A percentile compares a stretch with the other conserved stretches of the same genome.
Evolutionary conservation across 768 basidiomycete genomes (phyloP).

Genomic region (Rhizopogon rudus): DNA sequence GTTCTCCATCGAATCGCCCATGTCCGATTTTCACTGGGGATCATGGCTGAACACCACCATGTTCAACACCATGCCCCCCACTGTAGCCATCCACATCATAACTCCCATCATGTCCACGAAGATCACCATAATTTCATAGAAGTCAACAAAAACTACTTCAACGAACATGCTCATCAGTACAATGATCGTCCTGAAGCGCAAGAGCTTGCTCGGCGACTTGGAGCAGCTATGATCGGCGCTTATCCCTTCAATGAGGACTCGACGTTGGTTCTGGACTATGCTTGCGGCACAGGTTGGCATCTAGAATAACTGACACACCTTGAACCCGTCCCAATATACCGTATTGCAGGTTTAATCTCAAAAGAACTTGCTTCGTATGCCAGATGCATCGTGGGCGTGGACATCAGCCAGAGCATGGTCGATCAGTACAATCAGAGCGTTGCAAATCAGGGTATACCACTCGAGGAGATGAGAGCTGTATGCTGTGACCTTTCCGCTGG

Average conservation of each 20-base stretch:
- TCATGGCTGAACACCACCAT: background rate
- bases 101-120: background rate
- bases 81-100: background rate
- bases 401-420: slow-evolving; percentile 70
- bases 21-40: no score
- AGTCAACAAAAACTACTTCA: slow-evolving; percentile 22
- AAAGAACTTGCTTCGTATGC: slow-evolving; percentile 54
- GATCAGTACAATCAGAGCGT: slow-evolving; percentile 59
- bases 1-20: no score
- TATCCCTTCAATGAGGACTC: slow-evolving; percentile 49
- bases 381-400: slow-evolving; percentile 65
- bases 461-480: slow-evolving; percentile 65
- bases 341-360: slow-evolving; percentile 51
- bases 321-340: background rate
- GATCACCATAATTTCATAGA: slow-evolving; percentile 10
- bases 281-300: slow-evolving; percentile 61
- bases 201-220: slow-evolving; percentile 17
- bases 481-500: slow-evolving; percentile 44
- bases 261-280: slow-evolving; percentile 67
- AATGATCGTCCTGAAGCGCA: slow-evolving; percentile 16
- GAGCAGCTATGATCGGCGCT: slow-evolving; percentile 22
- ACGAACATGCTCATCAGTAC: slow-evolving; percentile 19
- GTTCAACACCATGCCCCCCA: background rate
- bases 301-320: background rate
- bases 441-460: slow-evolving; percentile 53